Base-by-base conservation (phyloP, 305 asterid genomes). In the Fraxinus ornus region DNA sequence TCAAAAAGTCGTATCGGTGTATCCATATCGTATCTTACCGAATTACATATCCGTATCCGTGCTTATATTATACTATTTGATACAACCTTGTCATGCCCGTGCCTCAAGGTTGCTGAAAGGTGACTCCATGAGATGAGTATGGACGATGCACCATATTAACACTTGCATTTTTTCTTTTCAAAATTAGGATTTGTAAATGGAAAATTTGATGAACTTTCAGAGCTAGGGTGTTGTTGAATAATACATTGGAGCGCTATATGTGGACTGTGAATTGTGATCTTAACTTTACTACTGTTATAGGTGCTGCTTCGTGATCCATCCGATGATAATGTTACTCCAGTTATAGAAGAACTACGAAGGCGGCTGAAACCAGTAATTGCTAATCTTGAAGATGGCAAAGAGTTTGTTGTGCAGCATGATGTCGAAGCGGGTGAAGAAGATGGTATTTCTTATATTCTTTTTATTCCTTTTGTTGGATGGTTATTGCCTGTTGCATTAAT, bases 291-390 rank as follows among this genome's bases (percentile, higher is more conserved):
- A 28, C 21, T 19, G 62, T 64, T 7, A 36, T 76, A 90, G 92
- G 89, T 88, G 77, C 82, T 90, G 76, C 88, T 90, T 83, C 88
- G 92, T 66, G 93, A 85, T 55, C 90, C 92, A 70, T 84, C 39
- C 19, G 89, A 86, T 15, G 88, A 89, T 22, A 85, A 88, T 83
- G 87, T 89, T 35, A 80, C 83, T 52, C 90, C 93, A 22, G 89
- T 90, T 26, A 83, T 90, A 36, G 90, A 88, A 87, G 93, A 89
- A 83, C 91, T 90, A 17, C 77, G 89, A 75, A 86, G 93, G 84
- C 87, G 86, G 33, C 72, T 90, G 83, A 87, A 86, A 57, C 86
- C 87, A 7, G 64, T 74, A 37, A 83, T 74, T 86, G 73, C 81
- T 76, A 78, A 80, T 7, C 84, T 84, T n/a, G 88, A 80, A 73